Base-by-base conservation (phyloP, 2,329 filamentous ascomycete genomes). In the Microsporum ferrugineum region DNA sequence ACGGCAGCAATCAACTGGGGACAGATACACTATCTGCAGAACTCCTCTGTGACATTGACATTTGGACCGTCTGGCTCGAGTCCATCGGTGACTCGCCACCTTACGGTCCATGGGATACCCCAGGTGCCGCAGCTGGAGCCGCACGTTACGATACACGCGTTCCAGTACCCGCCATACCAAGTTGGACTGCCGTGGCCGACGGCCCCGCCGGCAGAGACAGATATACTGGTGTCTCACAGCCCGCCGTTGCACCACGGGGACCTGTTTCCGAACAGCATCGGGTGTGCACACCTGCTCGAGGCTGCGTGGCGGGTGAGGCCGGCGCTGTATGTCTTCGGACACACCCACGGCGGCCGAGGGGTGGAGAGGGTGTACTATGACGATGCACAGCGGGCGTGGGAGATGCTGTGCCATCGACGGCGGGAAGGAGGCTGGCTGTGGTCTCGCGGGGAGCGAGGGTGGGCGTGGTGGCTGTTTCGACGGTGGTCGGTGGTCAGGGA, bases 161-260 rank as follows among this genome's bases (percentile, higher is more conserved):
- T 94, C 68, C 88, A 92, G 71, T 94, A 95, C 69, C 76, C 80
- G 12, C 62, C 62, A 27, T 47, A 47, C 33, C 75, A 82, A 31
- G 77, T 79, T 1, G 73, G 79, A 23, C 83, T 90, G 67, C 87
- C 87, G 0, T 96, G 89, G 89, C 78, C 80, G 2, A 82, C 82
- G 64, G 86, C 82, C 23, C 78, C 95, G 3, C 89, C 90, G 0
- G 73, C 77, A 0, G 83, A 88, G 66, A 87, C 85, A 0, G 89
- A 95, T 67, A 82, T 95, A 59, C 79, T 96, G 12, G 75, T 95
- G 53, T 95, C 91, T 0, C 91, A 95, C 69, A 85, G 84, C 0
- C 91, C 91, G 33, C 89, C 90, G 1, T 83, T 83, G 71, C 79
- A 84, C 69, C 89, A 95, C 70, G 78, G 85, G 38, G 87, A 79